Percentiles rank a stretch among this genome's conserved stretches.
Evolutionary conservation across 2,329 filamentous ascomycete species (phyloP).

Genomic region (Fusarium luffae): DNA sequence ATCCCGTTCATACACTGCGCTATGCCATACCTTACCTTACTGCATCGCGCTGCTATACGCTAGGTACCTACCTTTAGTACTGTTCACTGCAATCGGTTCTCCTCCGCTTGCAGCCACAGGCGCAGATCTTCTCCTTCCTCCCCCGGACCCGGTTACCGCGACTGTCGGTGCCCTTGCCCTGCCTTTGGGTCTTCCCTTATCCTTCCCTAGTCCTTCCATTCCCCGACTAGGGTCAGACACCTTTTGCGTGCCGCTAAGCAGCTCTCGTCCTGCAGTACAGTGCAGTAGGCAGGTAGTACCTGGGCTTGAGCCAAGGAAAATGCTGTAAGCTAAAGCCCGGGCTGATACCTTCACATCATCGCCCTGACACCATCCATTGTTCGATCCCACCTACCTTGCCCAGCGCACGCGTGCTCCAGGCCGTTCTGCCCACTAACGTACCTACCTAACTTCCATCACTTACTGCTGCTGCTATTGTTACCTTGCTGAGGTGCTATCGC

Average conservation of each 20-base stretch:
- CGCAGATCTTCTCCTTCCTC: conserved; percentile 41
- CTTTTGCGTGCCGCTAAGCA: conserved; percentile 40
- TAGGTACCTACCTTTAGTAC: conserved; percentile 1
- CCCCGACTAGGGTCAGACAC: conserved; percentile 38
- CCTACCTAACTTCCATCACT: neutral
- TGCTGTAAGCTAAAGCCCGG: conserved; percentile 37
- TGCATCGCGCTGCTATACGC: neutral
- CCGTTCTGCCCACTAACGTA: neutral
- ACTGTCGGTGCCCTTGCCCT: conserved; percentile 37
- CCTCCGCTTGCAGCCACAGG: conserved; percentile 43
- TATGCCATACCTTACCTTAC: neutral
- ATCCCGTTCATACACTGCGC: neutral
- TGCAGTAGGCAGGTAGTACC: conserved; percentile 27
- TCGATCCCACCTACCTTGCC: neutral
- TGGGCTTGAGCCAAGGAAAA: conserved; percentile 21
- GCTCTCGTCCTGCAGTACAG: conserved; percentile 30
- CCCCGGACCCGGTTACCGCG: conserved; percentile 41
- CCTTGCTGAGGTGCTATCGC: neutral
- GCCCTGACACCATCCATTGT: conserved; percentile 43
- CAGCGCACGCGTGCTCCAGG: conserved; percentile 40
- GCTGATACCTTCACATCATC: conserved; percentile 36
- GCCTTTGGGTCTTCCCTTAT: conserved; percentile 36
- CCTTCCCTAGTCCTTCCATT: conserved; percentile 41
- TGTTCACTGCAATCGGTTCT: conserved; percentile 29
- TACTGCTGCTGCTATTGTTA: conserved; percentile 7